Base-by-base conservation (phyloP, 2,329 filamentous ascomycete genomes). In the Rutstroemia sp. region DNA sequence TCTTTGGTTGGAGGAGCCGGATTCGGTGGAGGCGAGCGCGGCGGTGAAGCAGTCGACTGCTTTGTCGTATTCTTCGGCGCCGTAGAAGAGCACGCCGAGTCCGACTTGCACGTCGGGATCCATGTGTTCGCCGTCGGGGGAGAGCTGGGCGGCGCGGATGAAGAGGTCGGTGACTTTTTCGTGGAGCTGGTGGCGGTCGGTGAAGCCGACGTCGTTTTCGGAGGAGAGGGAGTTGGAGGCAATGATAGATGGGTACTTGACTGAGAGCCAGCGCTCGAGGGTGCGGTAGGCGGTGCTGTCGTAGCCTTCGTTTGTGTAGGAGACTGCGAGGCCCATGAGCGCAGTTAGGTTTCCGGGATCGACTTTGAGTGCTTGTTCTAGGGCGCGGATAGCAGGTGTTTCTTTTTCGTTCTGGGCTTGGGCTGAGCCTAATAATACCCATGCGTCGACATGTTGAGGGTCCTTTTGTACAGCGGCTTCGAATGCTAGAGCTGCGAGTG, bases 361-460 rank as follows among this genome's bases (percentile, higher is more conserved):
- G 27, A 94, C 78, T 71, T 92, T 92, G 61, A 96, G 75, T 0
- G 92, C 91, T 70, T 94, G 88, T 72, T 97, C 92, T 58, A 97
- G 78, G 3, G 94, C 94, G 37, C 94, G 86, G 62, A 99, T 96
- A 2, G 94, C 94, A 0, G 94, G 92, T 8, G 90, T 88, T 72
- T 99, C 94, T 75, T 99, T 99, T 73, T 99, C 94, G 72, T 99
- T 99, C 71, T 99, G 94, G 19, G 94, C 94, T 73, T 99, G 94
- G 17, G 92, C 89, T 54, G 87, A 86, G 53, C 94, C 94, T 34
- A 99, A 82, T 66, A 91, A 87, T 9, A 92, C 89, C 94, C 94
- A 99, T 2, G 94, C 94, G 54, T 95, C 88, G 39, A 92, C 84
- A 70, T 97, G 92, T 54, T 87, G 78, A 0, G 90, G 83, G 60